Evolutionary conservation across 2,329 filamentous ascomycete species (phyloP).

Genomic region (Achaetomium macrosporum): DNA sequence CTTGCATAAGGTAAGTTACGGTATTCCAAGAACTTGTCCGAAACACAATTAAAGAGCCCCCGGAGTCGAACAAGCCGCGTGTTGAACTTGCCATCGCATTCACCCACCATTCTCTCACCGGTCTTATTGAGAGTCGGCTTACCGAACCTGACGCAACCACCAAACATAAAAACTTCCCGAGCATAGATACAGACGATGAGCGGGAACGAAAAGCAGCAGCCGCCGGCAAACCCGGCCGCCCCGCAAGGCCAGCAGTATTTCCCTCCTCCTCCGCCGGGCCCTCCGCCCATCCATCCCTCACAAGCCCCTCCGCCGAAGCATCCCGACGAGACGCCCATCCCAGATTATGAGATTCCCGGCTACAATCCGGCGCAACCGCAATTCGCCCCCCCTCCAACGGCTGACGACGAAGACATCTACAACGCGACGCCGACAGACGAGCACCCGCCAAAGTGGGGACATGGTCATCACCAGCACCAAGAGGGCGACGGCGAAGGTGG

Average conservation of each 20-base stretch:
- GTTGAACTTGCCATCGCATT: too few species aligned
- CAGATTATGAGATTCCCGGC: conserved; percentile 24
- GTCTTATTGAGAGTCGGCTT: neutral
- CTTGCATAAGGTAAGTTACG: too few species aligned
- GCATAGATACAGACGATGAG: conserved; percentile 10
- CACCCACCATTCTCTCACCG: too few species aligned
- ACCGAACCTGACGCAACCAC: neutral
- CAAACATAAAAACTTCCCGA: neutral
- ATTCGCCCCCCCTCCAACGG: conserved; percentile 14
- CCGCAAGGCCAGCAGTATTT: conserved; percentile 19
- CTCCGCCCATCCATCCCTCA: conserved; percentile 22
- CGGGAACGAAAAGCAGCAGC: conserved; percentile 13
- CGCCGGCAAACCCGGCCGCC: conserved; percentile 2
- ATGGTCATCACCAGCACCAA: conserved; percentile 4
- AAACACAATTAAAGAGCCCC: too few species aligned
- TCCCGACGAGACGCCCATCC: conserved; percentile 24
- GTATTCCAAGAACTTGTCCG: too few species aligned
- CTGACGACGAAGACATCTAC: conserved; percentile 22
- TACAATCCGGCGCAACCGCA: conserved; percentile 23
- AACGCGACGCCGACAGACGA: conserved; percentile 21
- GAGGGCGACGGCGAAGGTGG: conserved; percentile 9
- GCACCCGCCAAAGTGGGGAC: conserved; percentile 17
- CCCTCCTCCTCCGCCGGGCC: conserved; percentile 26
- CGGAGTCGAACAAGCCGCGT: too few species aligned
- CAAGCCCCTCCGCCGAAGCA: conserved; percentile 20